Conservation (phyloP, 23 red algal species). For the Gracilaria gracilis region DNA sequence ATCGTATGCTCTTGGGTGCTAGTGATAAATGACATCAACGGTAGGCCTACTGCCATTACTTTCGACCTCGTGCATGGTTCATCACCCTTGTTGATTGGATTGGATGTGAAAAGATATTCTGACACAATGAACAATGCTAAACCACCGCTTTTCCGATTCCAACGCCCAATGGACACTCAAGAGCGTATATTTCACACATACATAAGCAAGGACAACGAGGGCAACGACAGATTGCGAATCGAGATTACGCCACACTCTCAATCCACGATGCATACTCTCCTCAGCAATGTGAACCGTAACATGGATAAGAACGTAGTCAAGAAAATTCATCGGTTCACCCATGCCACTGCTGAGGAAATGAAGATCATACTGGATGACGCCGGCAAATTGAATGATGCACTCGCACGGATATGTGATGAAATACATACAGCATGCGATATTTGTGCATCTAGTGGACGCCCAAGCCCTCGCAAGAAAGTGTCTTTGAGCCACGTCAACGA, state of each 20-base stretch:
- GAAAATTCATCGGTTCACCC: slow-evolving; percentile 8
- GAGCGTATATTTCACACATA: not conserved
- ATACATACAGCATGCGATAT: slow-evolving; percentile 3
- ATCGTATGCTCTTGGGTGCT: not conserved
- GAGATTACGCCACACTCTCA: too few relatives aligned
- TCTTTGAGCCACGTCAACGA: slow-evolving; percentile 56
- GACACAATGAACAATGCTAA: not conserved
- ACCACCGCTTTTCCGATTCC: not conserved
- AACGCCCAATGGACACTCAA: not conserved
- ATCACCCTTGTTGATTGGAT: not conserved
- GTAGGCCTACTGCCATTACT: not conserved
- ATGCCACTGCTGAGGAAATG: slow-evolving; percentile 28
- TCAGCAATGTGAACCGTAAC: too few relatives aligned
- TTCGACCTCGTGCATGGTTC: slow-evolving; percentile 3
- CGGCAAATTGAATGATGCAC: not conserved
- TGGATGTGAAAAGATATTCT: slow-evolving; percentile 2
- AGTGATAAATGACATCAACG: not conserved
- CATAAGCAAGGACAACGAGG: not conserved
- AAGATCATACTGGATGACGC: slow-evolving; percentile 1
- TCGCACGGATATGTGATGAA: slow-evolving; percentile 4
- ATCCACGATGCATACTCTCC: too few relatives aligned
- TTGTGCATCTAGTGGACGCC: slow-evolving; percentile 25
- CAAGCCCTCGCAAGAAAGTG: slow-evolving; percentile 6
- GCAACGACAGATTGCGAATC: too few relatives aligned
- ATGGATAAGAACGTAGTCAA: too few relatives aligned